phyloP scores from a whole-genome alignment of 2,329 filamentous ascomycete genomes.

The Colletotrichum shisoi region DNA sequence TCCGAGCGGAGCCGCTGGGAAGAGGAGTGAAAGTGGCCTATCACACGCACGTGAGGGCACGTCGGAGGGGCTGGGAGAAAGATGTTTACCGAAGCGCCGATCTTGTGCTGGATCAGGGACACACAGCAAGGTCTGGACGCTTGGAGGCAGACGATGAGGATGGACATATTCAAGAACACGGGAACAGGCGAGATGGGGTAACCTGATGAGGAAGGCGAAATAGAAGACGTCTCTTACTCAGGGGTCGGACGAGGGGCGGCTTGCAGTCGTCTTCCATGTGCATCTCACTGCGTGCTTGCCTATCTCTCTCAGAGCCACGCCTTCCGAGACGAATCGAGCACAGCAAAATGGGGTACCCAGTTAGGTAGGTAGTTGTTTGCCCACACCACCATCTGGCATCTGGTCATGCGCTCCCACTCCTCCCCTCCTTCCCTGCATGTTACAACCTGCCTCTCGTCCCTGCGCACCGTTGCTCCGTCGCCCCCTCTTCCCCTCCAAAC shows the following conservation, averaged over 20 bases:
- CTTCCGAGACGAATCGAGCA: background rate
- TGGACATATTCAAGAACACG: background rate
- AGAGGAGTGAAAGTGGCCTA: background rate
- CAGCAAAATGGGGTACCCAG: background rate
- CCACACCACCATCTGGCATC: constrained; percentile 19
- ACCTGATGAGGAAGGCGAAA: background rate
- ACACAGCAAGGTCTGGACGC: no score
- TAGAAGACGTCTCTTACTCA: background rate
- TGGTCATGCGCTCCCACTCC: constrained; percentile 14
- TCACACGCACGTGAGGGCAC: constrained; percentile 15
- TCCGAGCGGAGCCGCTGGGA: constrained; percentile 26
- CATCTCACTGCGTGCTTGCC: background rate
- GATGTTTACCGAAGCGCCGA: background rate
- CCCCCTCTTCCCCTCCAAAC: constrained; percentile 10
- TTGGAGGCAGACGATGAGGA: background rate
- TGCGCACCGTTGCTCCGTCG: background rate
- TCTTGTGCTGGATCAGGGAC: background rate
- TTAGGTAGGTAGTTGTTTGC: background rate
- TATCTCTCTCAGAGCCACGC: no score
- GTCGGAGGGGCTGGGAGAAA: background rate
- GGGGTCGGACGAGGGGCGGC: constrained; percentile 3
- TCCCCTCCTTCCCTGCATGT: background rate
- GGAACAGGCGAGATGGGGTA: background rate
- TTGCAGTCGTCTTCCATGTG: background rate
- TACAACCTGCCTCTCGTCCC: background rate